A percentile compares a stretch with the other conserved stretches of the same genome.
Conservation (phyloP, 2,329 filamentous ascomycete species). For the Alternaria triticina region DNA sequence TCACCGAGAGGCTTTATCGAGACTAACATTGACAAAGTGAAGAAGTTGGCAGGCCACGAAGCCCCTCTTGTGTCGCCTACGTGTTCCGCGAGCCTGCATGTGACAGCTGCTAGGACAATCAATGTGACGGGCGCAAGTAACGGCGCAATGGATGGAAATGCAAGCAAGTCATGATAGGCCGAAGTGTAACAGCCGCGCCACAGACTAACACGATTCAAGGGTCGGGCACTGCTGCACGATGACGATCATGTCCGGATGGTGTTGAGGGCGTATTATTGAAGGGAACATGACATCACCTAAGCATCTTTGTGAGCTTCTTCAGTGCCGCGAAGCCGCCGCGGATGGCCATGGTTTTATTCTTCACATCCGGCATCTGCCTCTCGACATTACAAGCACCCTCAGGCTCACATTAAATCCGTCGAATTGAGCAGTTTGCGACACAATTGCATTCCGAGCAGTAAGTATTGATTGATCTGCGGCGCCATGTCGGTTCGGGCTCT, state of each 20-base stretch:
- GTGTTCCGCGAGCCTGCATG: conserved; percentile 1
- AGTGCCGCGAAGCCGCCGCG: conserved; percentile 15
- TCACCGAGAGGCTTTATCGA: not conserved
- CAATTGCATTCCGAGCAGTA: not conserved
- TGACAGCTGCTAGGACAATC: conserved; percentile 4
- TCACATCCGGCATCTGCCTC: not conserved
- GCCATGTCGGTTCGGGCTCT: conserved; percentile 17
- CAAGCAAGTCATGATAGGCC: conserved; percentile 7
- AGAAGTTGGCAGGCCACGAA: not conserved
- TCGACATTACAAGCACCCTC: not conserved
- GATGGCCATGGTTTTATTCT: not conserved
- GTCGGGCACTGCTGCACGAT: conserved; percentile 18
- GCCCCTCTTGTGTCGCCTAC: not conserved
- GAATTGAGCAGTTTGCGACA: not conserved
- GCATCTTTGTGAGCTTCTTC: not conserved
- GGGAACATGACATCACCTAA: conserved; percentile 22
- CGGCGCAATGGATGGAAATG: not conserved
- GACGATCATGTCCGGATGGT: conserved; percentile 16
- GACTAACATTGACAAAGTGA: not conserved
- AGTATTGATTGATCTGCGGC: conserved; percentile 20
- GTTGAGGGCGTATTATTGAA: conserved; percentile 9
- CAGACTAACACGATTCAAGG: conserved; percentile 11
- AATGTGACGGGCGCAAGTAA: not conserved
- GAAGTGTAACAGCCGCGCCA: conserved; percentile 9
- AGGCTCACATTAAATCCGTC: not conserved